Conservation (phyloP, 345 rosid species). For the Pseudoturritis turrita region DNA sequence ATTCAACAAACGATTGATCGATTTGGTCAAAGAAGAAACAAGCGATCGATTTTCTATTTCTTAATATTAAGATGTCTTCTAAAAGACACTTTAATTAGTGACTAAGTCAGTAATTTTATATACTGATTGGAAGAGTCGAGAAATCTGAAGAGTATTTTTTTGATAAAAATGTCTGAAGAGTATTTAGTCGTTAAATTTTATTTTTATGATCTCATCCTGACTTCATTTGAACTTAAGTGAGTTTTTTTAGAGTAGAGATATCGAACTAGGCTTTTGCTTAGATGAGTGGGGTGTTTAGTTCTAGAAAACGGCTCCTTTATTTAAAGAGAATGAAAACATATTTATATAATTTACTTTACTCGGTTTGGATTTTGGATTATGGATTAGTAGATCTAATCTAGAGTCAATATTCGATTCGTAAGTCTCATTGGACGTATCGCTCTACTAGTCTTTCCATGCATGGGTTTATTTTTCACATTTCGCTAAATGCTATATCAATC, state of each 20-base stretch:
- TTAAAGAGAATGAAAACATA: not conserved
- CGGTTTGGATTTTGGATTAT: not conserved
- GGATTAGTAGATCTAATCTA: not conserved
- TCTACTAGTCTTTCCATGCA: not conserved
- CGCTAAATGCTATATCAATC: not conserved
- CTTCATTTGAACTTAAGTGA: not conserved
- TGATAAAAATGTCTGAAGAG: too few relatives aligned
- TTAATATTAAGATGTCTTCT: too few relatives aligned
- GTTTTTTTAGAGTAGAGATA: not conserved
- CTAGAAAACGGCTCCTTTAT: not conserved
- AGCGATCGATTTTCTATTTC: too few relatives aligned
- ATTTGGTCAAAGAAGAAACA: too few relatives aligned
- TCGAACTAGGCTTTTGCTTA: not conserved
- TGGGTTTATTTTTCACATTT: not conserved
- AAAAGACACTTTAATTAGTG: not conserved
- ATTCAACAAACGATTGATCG: too few relatives aligned
- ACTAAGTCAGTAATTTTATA: too few relatives aligned
- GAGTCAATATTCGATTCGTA: not conserved
- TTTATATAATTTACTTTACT: not conserved
- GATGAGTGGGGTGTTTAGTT: not conserved
- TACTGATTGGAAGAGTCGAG: not conserved
- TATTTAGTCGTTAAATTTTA: not conserved
- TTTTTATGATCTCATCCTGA: not conserved
- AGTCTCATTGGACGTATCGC: not conserved
- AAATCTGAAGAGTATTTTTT: too few relatives aligned